A percentile compares a stretch with the other conserved stretches of the same genome.
These are phyloP conservation scores for Hirsutella rhossiliensis DNA, from an alignment of 2,329 filamentous ascomycete genomes.

Conservation along the genomic window DNA sequence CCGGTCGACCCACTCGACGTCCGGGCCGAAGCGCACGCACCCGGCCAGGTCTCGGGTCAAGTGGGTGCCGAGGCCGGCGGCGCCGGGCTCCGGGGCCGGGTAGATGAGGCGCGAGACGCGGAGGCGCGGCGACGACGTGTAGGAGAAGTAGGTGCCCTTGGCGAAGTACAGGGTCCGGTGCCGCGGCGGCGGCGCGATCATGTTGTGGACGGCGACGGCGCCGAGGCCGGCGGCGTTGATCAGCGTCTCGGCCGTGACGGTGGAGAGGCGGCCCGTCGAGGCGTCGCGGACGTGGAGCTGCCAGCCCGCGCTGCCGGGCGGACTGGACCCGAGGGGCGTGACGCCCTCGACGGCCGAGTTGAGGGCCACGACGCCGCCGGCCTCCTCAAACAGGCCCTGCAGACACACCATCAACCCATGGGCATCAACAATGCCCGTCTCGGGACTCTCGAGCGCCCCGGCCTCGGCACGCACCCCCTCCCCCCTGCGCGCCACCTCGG, in stretches of 20 bases:
- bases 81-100: slow-evolving; percentile 71
- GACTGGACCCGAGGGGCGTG: slow-evolving; percentile 27
- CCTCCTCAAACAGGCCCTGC: slow-evolving; percentile 63
- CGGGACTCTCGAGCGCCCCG: slow-evolving; percentile 71
- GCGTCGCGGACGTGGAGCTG: slow-evolving; percentile 43
- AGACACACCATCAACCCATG: slow-evolving; percentile 77
- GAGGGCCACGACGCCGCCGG: slow-evolving; percentile 63
- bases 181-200: slow-evolving; percentile 51
- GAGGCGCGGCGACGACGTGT: slow-evolving; percentile 48
- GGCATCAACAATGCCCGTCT: slow-evolving; percentile 83
- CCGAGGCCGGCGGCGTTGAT: slow-evolving; percentile 80
- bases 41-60: slow-evolving; percentile 82
- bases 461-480: slow-evolving; percentile 61
- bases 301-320: slow-evolving; percentile 52
- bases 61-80: slow-evolving; percentile 82
- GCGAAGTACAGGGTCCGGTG: slow-evolving; percentile 63
- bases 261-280: slow-evolving; percentile 11
- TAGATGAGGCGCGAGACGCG: slow-evolving; percentile 66
- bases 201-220: slow-evolving; percentile 68
- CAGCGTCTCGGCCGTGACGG: slow-evolving; percentile 62
- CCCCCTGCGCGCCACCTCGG: slow-evolving; percentile 54
- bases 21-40: slow-evolving; percentile 80
- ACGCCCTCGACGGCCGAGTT: slow-evolving; percentile 53
- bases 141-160: slow-evolving; percentile 93
- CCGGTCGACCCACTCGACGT: slow-evolving; percentile 81